Conservation (phyloP, 2,329 filamentous ascomycete genomes). For the Trichoderma oligosporum region DNA sequence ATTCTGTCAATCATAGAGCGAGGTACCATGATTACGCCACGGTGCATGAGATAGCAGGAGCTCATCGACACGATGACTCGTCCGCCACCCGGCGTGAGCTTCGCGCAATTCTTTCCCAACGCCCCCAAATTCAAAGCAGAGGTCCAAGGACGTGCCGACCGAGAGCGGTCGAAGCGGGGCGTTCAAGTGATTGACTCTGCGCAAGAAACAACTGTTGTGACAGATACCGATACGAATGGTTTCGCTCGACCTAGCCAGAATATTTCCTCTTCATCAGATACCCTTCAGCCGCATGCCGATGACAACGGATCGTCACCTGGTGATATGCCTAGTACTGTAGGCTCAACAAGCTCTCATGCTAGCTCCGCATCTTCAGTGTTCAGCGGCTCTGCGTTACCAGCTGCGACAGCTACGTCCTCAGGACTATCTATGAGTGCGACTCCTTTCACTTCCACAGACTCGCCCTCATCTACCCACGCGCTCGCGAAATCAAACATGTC, state of each 20-base stretch:
- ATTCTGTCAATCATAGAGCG: constrained; percentile 29
- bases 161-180: constrained; percentile 30
- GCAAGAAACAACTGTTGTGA: constrained; percentile 25
- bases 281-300: constrained; percentile 39
- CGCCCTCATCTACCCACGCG: constrained; percentile 47
- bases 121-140: constrained; percentile 62
- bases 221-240: constrained; percentile 28
- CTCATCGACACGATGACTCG: constrained; percentile 68
- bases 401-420: constrained; percentile 41
- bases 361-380: constrained; percentile 71
- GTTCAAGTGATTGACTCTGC: constrained; percentile 25
- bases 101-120: constrained; percentile 82
- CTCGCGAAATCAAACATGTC: constrained; percentile 53
- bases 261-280: constrained; percentile 27
- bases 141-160: constrained; percentile 38
- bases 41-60: constrained; percentile 50
- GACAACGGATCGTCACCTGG: constrained; percentile 57
- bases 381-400: constrained; percentile 47
- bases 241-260: constrained; percentile 23
- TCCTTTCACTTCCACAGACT: constrained; percentile 39
- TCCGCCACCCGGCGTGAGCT: constrained; percentile 67
- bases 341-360: constrained; percentile 67
- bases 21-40: constrained; percentile 56
- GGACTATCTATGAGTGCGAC: constrained; percentile 38
- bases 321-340: constrained; percentile 66